phyloP scores from a whole-genome alignment of 2,329 filamentous ascomycete genomes.

The Colletotrichum falcatum region DNA sequence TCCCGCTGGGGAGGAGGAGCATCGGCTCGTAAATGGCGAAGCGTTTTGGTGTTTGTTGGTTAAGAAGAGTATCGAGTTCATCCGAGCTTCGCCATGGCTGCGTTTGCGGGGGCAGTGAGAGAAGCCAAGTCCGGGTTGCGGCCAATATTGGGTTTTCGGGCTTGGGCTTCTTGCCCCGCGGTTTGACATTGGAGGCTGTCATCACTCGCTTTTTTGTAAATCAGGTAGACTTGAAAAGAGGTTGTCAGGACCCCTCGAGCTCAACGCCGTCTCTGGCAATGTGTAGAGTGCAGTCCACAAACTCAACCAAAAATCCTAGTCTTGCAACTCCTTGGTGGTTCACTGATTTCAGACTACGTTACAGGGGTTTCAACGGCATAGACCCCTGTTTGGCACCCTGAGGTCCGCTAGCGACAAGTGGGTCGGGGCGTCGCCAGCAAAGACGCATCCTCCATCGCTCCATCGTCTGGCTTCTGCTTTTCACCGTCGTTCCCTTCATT shows the following conservation, averaged over 20 bases:
- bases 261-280: neutral
- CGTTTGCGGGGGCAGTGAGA: conserved; percentile 43
- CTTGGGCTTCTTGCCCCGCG: conserved; percentile 44
- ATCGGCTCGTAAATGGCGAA: conserved; percentile 73
- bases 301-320: neutral
- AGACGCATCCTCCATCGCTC: neutral
- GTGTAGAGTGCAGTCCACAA: neutral
- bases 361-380: conserved; percentile 13
- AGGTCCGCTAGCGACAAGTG: conserved; percentile 20
- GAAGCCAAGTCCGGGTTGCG: conserved; percentile 53
- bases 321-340: conserved; percentile 3
- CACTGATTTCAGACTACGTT: conserved; percentile 15
- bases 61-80: conserved; percentile 50
- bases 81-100: conserved; percentile 24
- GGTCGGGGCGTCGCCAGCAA: conserved; percentile 10
- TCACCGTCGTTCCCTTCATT: neutral
- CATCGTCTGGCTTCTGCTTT: neutral
- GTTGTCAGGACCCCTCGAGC: neutral
- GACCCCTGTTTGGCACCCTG: conserved; percentile 27
- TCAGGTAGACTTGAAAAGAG: neutral
- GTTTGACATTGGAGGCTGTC: conserved; percentile 37
- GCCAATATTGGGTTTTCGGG: conserved; percentile 51
- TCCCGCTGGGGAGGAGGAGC: conserved; percentile 69
- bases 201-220: neutral
- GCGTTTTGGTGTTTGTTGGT: conserved; percentile 62